Evolutionary conservation across 2,329 filamentous ascomycete genomes (phyloP), one percentile per base, ranked within the genome.

Genomic region (Colletotrichum sp.): DNA sequence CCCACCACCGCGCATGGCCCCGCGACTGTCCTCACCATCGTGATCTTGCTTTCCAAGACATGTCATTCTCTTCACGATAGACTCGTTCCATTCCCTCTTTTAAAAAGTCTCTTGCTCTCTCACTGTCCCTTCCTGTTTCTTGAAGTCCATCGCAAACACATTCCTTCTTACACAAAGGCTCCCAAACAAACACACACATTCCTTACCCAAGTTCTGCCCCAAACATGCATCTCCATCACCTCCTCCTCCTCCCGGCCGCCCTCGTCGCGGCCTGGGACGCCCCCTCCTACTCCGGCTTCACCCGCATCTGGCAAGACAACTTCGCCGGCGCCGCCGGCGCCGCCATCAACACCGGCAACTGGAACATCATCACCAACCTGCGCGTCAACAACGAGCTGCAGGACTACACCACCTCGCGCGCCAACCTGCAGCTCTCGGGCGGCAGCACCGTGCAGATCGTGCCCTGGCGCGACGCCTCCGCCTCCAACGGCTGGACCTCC

Each of bases 391-490:
- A 85, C 78, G 89, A 91, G 81, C 80, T 85, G 64, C 85, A 91
- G 81, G 82, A 82, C 6, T 91, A 91, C 83, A 85, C 85, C 49
- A 80, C 81, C 6, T 86, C 85, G 64, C 83, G 82, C 71, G 78
- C 81, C 74, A 89, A 90, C 81, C 82, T 89, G 21, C 89, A 91
- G 80, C 84, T 89, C 63, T 88, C 87, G 9, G 89, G 89, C 13
- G 89, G 87, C 55, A 78, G 83, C n/a, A 90, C 89, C 0, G 81
- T 91, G 15, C 89, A 90, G 81, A 83, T 91, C 69, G 85, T 90
- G 1, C 89, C 89, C 15, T 86, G 85, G 79, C 81, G 82, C 70
- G 82, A 85, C 57, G 68, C 80, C 65, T 78, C 85, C 55, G 68
- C 80, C 65, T 79, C 81, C 13, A 84, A 85, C 7, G 78, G 83